phyloP scores from a whole-genome alignment of 129 eudicot genomes.

The Arctium minus region DNA sequence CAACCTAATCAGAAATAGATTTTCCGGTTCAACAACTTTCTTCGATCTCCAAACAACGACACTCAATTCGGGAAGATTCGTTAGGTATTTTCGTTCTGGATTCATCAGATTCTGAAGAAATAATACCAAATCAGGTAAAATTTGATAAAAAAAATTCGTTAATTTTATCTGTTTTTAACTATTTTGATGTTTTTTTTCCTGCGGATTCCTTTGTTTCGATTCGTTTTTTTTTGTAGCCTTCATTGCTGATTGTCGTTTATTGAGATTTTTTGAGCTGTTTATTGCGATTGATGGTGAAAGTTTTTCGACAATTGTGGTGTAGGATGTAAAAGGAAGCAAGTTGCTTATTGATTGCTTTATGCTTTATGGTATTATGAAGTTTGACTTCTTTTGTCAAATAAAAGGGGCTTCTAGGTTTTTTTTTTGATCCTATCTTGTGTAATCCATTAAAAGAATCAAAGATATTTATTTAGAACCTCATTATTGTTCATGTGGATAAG shows the following conservation, averaged over 20 bases:
- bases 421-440: slow-evolving; percentile 24
- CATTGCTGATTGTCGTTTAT: neutral
- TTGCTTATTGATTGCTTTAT: slow-evolving; percentile 22
- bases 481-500: slow-evolving; percentile 23
- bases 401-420: slow-evolving; percentile 16
- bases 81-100: slow-evolving; percentile 10
- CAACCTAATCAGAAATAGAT: neutral
- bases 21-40: neutral
- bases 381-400: neutral
- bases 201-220: neutral
- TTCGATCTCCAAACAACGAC: neutral
- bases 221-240: neutral
- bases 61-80: slow-evolving; percentile 1
- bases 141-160: neutral
- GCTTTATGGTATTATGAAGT: neutral
- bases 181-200: slow-evolving; percentile 1
- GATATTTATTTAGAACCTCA: slow-evolving; percentile 2
- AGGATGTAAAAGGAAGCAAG: slow-evolving; percentile 13
- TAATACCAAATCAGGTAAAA: slow-evolving; percentile 18
- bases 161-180: neutral
- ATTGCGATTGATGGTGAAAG: slow-evolving; percentile 16
- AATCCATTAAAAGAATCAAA: neutral
- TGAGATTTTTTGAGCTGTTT: slow-evolving; percentile 15
- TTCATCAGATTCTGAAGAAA: slow-evolving; percentile 14
- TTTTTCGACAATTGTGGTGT: slow-evolving; percentile 15